A percentile compares a stretch with the other conserved stretches of the same genome.
Conservation (phyloP, 441 rosid species). For the Macaranga tanarius region DNA sequence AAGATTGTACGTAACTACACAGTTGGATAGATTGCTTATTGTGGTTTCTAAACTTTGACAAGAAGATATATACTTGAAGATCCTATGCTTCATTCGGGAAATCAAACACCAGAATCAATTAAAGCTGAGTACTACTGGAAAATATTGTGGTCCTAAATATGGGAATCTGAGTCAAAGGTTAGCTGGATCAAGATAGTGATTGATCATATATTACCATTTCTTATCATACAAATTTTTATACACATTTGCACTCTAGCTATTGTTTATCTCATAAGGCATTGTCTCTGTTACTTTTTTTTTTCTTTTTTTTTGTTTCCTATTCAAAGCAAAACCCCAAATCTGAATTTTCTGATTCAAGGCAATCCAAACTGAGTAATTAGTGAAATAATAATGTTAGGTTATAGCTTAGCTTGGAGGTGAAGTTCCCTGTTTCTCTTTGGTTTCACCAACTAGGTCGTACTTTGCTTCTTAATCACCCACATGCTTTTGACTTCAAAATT, state of each 20-base stretch:
- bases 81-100: conserved; percentile 56
- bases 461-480: background rate
- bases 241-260: background rate
- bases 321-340: conserved; percentile 21
- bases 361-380: conserved; percentile 10
- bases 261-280: conserved; percentile 15
- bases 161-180: conserved; percentile 47
- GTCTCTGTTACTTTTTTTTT: conserved; percentile 32
- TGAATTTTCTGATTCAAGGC: conserved; percentile 3
- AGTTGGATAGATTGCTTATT: conserved; percentile 33
- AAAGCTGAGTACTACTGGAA: conserved; percentile 35
- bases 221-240: background rate
- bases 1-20: conserved; percentile 4
- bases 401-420: background rate
- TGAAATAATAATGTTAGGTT: background rate
- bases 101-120: conserved; percentile 36
- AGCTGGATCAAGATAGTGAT: conserved; percentile 40
- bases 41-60: conserved; percentile 37
- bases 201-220: conserved; percentile 26
- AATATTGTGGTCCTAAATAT: conserved; percentile 29
- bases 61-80: conserved; percentile 31
- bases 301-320: conserved; percentile 32
- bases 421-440: background rate
- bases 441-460: background rate
- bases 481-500: background rate